Conservation (phyloP, 2,329 filamentous ascomycete genomes). For the Ascochyta koolunga region DNA sequence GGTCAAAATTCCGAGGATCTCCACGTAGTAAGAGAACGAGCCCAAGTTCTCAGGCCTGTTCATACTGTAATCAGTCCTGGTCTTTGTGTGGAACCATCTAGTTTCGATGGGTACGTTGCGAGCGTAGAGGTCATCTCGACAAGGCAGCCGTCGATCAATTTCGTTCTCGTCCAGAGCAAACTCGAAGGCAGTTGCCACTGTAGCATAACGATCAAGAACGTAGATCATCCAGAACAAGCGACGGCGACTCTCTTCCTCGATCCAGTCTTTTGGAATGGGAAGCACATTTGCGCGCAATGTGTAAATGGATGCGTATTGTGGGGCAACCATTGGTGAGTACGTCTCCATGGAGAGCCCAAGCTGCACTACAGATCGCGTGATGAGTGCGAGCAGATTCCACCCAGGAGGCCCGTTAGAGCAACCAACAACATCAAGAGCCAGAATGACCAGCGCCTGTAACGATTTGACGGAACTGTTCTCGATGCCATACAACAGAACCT, state of each 20-base stretch:
- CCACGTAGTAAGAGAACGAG: slow-evolving; percentile 87
- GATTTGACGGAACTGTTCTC: slow-evolving; percentile 90
- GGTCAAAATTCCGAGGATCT: slow-evolving; percentile 84
- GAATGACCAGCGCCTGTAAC: slow-evolving; percentile 83
- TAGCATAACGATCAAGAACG: slow-evolving; percentile 86
- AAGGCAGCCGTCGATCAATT: slow-evolving; percentile 85
- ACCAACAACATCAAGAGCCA: slow-evolving; percentile 83
- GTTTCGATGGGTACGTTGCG: slow-evolving; percentile 86
- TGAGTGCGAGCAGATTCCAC: slow-evolving; percentile 89
- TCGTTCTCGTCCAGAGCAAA: slow-evolving; percentile 89
- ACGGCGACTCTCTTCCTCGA: slow-evolving; percentile 85
- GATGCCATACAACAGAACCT: slow-evolving; percentile 83
- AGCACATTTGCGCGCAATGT: slow-evolving; percentile 84
- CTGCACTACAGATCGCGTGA: slow-evolving; percentile 87
- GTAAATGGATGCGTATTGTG: slow-evolving; percentile 84
- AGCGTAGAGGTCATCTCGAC: slow-evolving; percentile 83
- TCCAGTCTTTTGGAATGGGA: slow-evolving; percentile 81
- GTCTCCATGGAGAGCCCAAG: slow-evolving; percentile 83
- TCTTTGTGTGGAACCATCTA: slow-evolving; percentile 69
- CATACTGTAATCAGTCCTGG: slow-evolving; percentile 64
- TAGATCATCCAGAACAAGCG: slow-evolving; percentile 96
- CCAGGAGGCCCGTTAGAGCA: slow-evolving; percentile 88
- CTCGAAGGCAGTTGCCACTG: slow-evolving; percentile 88
- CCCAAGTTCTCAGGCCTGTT: slow-evolving; percentile 81
- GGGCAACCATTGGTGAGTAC: slow-evolving; percentile 78